Conservation (phyloP, 768 basidiomycete species). For the Rhizopogon vinicolor region DNA sequence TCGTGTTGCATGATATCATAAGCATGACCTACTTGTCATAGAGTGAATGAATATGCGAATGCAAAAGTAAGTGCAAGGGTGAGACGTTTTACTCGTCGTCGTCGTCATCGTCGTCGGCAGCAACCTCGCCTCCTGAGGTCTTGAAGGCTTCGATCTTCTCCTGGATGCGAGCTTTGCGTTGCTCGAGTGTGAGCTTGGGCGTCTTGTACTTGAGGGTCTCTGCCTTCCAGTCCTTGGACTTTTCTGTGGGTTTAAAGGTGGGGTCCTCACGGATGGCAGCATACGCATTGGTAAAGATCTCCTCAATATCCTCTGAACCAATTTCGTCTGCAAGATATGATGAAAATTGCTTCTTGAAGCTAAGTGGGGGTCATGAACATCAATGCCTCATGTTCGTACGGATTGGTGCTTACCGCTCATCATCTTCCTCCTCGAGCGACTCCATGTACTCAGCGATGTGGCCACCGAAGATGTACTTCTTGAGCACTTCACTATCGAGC, state of each 20-base stretch:
- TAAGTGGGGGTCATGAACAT: conserved; percentile 23
- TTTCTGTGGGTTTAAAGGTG: conserved; percentile 82
- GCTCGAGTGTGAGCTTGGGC: conserved; percentile 63
- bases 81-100: conserved; percentile 51
- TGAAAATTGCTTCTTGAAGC: conserved; percentile 97
- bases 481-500: conserved; percentile 89
- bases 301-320: conserved; percentile 95
- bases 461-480: conserved; percentile 97
- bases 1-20: conserved; percentile 16
- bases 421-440: conserved; percentile 98
- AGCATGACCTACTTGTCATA: conserved; percentile 9
- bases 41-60: conserved; percentile 1
- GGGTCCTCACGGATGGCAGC: conserved; percentile 96
- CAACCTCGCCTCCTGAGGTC: conserved; percentile 44
- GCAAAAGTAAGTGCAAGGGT: background rate
- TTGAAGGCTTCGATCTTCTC: conserved; percentile 91
- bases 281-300: conserved; percentile 90
- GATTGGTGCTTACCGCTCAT: conserved; percentile 65
- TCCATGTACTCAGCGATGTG: conserved; percentile 99
- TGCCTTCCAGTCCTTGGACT: conserved; percentile 87
- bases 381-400: background rate
- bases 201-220: conserved; percentile 72
- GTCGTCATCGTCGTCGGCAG: conserved; percentile 32
- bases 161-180: conserved; percentile 79
- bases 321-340: conserved; percentile 93